Conservation (phyloP, 768 basidiomycete genomes). For the Lactifluus volemus region DNA sequence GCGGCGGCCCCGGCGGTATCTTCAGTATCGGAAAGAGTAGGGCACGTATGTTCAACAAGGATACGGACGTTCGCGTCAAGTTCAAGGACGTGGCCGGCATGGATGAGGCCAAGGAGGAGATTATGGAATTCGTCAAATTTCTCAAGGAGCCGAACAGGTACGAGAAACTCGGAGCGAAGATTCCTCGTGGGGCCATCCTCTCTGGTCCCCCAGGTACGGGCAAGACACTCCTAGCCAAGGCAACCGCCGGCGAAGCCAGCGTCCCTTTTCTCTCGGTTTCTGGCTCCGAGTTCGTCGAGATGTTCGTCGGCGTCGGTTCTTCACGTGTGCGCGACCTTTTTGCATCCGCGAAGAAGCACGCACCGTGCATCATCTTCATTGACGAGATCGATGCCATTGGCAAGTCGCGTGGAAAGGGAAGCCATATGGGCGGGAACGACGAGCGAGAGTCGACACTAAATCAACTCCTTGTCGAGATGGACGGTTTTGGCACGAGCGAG, state of each 20-base stretch:
- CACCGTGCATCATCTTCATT: conserved; percentile 97
- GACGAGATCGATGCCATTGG: conserved; percentile 99
- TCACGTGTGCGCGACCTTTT: conserved; percentile 97
- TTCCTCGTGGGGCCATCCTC: conserved; percentile 89
- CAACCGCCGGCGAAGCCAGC: conserved; percentile 94
- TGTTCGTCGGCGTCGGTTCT: conserved; percentile 99
- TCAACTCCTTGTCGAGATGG: conserved; percentile 98
- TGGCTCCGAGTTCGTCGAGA: conserved; percentile 98
- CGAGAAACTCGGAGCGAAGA: conserved; percentile 95
- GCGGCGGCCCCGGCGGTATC: conserved; percentile 75
- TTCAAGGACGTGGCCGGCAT: conserved; percentile 98
- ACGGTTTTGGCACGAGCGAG: conserved; percentile 96
- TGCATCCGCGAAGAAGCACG: conserved; percentile 94
- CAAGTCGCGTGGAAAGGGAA: conserved; percentile 74
- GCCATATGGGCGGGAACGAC: conserved; percentile 87
- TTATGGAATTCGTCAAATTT: conserved; percentile 99
- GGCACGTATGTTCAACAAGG: conserved; percentile 94
- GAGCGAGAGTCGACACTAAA: conserved; percentile 97
- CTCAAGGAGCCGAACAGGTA: conserved; percentile 92
- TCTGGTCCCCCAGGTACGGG: conserved; percentile 97
- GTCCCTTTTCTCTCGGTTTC: conserved; percentile 99
- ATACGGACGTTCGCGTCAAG: conserved; percentile 85
- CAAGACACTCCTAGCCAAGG: conserved; percentile 96
- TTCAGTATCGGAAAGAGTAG: conserved; percentile 96
- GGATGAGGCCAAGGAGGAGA: conserved; percentile 99